Conservation (phyloP, 306 rosid species). For the Castanopsis chinensis region DNA sequence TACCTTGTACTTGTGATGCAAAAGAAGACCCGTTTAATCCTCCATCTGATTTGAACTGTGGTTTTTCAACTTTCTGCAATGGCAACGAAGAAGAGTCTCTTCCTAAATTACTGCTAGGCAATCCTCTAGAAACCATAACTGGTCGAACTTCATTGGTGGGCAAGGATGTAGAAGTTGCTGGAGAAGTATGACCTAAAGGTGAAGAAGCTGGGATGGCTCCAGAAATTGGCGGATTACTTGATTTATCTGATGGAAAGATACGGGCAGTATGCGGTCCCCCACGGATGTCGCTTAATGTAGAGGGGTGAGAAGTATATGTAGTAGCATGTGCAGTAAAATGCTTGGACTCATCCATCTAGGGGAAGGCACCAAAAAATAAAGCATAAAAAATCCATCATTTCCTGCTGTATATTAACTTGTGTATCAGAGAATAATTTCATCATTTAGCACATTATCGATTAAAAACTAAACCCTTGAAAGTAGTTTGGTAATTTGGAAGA, state of each 20-base stretch:
- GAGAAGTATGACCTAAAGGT: slow-evolving; percentile 53
- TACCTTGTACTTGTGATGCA: slow-evolving; percentile 73
- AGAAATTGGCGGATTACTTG: slow-evolving; percentile 36
- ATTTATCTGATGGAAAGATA: slow-evolving; percentile 52
- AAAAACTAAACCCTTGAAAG: background rate
- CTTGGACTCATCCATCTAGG: slow-evolving; percentile 90
- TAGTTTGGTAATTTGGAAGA: background rate
- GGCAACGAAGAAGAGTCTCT: slow-evolving; percentile 58
- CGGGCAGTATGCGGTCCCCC: slow-evolving; percentile 48
- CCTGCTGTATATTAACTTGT: background rate
- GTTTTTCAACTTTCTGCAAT: slow-evolving; percentile 62
- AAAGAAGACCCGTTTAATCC: slow-evolving; percentile 68
- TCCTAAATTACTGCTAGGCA: slow-evolving; percentile 60
- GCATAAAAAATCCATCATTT: background rate
- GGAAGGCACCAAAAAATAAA: background rate
- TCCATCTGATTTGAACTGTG: slow-evolving; percentile 57
- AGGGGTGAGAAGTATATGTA: slow-evolving; percentile 58
- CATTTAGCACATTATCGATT: background rate
- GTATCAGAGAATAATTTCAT: background rate
- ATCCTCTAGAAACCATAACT: slow-evolving; percentile 53
- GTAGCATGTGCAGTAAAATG: slow-evolving; percentile 61
- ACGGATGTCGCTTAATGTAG: slow-evolving; percentile 55
- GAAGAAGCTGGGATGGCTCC: slow-evolving; percentile 42
- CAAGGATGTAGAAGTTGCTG: slow-evolving; percentile 42
- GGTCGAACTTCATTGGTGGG: slow-evolving; percentile 55